A percentile compares a stretch with the other conserved stretches of the same genome.
These are phyloP conservation scores for Salvia hispanica DNA, from an alignment of 257 asterid species.

Conservation along the genomic window DNA sequence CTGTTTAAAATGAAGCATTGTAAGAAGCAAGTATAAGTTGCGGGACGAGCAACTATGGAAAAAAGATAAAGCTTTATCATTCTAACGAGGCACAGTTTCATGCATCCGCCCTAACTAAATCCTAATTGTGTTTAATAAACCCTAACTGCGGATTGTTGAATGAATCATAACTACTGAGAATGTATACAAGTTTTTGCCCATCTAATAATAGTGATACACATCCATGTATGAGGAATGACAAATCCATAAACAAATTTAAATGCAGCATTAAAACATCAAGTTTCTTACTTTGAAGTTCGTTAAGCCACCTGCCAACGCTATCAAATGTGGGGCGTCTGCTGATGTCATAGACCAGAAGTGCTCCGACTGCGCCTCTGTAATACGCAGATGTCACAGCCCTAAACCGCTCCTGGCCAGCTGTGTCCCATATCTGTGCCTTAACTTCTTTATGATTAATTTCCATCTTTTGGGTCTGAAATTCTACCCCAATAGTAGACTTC, in stretches of 20 bases:
- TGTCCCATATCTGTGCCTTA: slow-evolving; percentile 97
- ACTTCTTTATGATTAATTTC: slow-evolving; percentile 84
- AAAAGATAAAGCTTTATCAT: no score
- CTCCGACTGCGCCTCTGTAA: slow-evolving; percentile 98
- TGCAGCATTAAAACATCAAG: background rate
- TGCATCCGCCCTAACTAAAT: no score
- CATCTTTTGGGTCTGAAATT: slow-evolving; percentile 93
- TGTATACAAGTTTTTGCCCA: no score
- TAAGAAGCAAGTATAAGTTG: background rate
- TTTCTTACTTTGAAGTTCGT: slow-evolving; percentile 91
- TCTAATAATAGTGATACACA: no score
- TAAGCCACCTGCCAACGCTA: slow-evolving; percentile 84
- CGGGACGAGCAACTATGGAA: background rate
- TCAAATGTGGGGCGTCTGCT: slow-evolving; percentile 91
- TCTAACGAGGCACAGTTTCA: no score
- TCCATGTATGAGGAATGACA: no score
- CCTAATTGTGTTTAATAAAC: no score
- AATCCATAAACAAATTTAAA: background rate
- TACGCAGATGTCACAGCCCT: slow-evolving; percentile 97
- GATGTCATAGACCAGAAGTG: slow-evolving; percentile 89
- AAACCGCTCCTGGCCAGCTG: slow-evolving; percentile 98
- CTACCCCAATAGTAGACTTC: slow-evolving; percentile 95
- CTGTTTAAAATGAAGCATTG: slow-evolving; percentile 47
- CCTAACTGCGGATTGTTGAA: no score
- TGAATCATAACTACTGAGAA: no score